Conservation (phyloP, 768 basidiomycete genomes). For the Lentinula sp. region DNA sequence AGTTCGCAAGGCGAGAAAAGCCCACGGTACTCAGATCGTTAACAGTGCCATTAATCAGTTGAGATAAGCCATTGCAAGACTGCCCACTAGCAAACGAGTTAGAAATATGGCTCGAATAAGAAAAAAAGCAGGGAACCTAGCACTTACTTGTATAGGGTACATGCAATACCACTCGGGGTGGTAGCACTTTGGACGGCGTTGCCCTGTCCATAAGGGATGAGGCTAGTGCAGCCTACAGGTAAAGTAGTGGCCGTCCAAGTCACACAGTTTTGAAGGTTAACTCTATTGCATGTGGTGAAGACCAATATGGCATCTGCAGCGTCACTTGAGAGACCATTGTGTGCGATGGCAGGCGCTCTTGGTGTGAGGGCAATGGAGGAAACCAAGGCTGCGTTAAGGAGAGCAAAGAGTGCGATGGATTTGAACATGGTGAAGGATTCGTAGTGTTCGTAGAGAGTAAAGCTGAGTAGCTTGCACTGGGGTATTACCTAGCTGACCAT, state of each 20-base stretch:
- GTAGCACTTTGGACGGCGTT: conserved; percentile 5
- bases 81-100: conserved; percentile 3
- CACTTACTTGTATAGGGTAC: conserved; percentile 11
- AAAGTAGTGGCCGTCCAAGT: conserved; percentile 9
- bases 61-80: conserved; percentile 8
- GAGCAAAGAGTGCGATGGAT: conserved; percentile 11
- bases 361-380: conserved; percentile 2
- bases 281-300: conserved; percentile 7
- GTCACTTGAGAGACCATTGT: background rate
- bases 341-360: background rate
- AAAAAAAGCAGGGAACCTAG: background rate
- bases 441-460: background rate
- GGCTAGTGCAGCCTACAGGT: conserved; percentile 11
- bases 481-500: background rate
- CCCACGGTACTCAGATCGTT: conserved; percentile 9
- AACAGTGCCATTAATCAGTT: conserved; percentile 11
- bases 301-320: conserved; percentile 2
- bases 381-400: conserved; percentile 8
- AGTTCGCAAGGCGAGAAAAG: conserved; percentile 9
- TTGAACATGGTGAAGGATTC: conserved; percentile 5
- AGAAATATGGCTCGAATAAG: background rate
- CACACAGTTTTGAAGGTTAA: conserved; percentile 9
- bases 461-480: background rate
- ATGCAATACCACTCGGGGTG: conserved; percentile 2
- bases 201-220: conserved; percentile 8